Base-by-base conservation (phyloP, 805 yeast genomes). In the Wickerhamiella cacticola region DNA sequence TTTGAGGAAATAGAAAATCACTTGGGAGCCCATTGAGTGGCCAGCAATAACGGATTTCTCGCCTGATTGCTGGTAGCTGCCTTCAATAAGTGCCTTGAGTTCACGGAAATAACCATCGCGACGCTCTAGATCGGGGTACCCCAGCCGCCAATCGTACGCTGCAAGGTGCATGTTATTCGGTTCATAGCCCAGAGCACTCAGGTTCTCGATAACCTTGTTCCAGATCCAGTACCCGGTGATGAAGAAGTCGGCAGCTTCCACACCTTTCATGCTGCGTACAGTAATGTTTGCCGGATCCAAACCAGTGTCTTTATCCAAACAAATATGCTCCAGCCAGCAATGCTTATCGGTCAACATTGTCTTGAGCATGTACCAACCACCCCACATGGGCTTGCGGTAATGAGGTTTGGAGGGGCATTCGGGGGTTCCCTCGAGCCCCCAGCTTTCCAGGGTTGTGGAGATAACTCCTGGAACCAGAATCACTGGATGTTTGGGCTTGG, bases 201-300 rank as follows among this genome's bases (percentile, higher is more conserved):
- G 68, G 59, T 92, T 92, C 63, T 89, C 95, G n/a, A 92, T 70
- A 46, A 92, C 76, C 62, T 92, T 92, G 62, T 85, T 86, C 98
- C 98, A 92, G 58, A 92, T 85, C 98, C 98, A 92, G 63, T 92
- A 92, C 0, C 98, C 98, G 3, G 96, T 84, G 64, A 92, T 79
- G 59, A 92, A 92, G 64, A 86, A 92, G 65, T 92, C 98, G 0
- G 96, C 92, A 1, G 96, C 92, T 57, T 88, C 96, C 62, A 92
- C 84, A 0, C 98, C 98, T 62, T 84, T 95, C 0, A 96, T 89
- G 0, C 97, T 94, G 49, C 98, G 70, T 22, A 92, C 61, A 56
- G 72, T 81, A 56, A 84, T 74, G 46, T 82, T 75, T 1, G 82
- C 81, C 0, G 98, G 98, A 62, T 92, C 98, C 22, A 92, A 67